Conservation (phyloP, 208 protist species). For the Novymonas esmeraldas region DNA sequence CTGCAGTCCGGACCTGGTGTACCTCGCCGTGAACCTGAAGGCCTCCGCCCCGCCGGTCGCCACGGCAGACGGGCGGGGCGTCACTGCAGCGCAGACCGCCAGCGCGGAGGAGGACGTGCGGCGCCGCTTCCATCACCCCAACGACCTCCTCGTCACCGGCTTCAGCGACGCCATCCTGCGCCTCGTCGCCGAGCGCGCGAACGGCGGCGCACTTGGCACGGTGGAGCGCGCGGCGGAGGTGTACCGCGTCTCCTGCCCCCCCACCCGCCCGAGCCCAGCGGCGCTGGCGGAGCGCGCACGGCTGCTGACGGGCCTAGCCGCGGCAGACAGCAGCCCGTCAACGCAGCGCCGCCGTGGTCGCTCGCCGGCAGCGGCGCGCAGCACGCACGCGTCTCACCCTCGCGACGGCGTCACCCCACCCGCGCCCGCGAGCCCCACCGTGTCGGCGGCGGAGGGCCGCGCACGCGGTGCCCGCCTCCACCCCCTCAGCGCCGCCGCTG, state of each 20-base stretch:
- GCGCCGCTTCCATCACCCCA: slow-evolving; percentile 67
- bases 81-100: neutral
- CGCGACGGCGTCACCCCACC: neutral
- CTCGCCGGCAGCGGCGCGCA: neutral
- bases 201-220: slow-evolving; percentile 57
- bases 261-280: slow-evolving; percentile 15
- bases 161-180: slow-evolving; percentile 93
- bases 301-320: slow-evolving; percentile 30
- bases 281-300: slow-evolving; percentile 30
- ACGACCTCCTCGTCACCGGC: slow-evolving; percentile 91
- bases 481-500: neutral
- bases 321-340: slow-evolving; percentile 4
- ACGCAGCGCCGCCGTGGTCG: neutral
- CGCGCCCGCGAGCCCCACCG: neutral
- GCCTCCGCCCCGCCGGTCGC: slow-evolving; percentile 12
- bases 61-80: neutral
- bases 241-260: slow-evolving; percentile 63
- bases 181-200: slow-evolving; percentile 89
- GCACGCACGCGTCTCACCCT: no score
- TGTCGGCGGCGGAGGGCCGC: no score
- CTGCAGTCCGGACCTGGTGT: slow-evolving; percentile 91
- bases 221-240: slow-evolving; percentile 86
- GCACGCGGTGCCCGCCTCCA: no score
- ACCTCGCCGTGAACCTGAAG: slow-evolving; percentile 73
- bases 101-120: slow-evolving; percentile 13